Conservation (phyloP, 164 flowering plant species). For the Tetrastigma voinierianum region DNA sequence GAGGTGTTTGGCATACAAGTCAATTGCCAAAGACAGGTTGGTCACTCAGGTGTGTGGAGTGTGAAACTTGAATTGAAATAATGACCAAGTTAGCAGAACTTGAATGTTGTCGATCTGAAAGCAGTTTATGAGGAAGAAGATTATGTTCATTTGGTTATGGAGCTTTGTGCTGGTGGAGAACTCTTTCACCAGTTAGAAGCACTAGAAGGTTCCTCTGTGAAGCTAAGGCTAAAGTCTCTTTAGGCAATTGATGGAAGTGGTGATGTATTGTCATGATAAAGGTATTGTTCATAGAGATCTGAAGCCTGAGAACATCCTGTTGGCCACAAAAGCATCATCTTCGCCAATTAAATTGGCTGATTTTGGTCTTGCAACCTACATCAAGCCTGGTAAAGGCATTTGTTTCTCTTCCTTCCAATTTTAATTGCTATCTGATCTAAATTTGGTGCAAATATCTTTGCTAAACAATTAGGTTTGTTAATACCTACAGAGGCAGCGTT, state of each 20-base stretch:
- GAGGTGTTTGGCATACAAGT: conserved; percentile 34
- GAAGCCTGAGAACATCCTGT: conserved; percentile 39
- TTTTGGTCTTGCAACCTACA: conserved; percentile 52
- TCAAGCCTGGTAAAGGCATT: conserved; percentile 53
- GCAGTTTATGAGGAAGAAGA: conserved; percentile 35
- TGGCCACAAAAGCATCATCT: conserved; percentile 24
- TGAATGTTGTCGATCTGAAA: conserved; percentile 34
- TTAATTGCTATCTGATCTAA: neutral
- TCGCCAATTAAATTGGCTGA: conserved; percentile 33
- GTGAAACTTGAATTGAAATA: conserved; percentile 31
- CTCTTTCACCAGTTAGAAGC: conserved; percentile 30
- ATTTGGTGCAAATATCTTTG: neutral
- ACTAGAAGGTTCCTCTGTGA: conserved; percentile 30
- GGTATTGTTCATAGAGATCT: conserved; percentile 39
- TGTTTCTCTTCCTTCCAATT: neutral
- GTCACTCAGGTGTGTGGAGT: conserved; percentile 20
- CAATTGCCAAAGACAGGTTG: conserved; percentile 27
- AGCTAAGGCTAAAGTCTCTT: conserved; percentile 23
- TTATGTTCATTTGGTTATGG: conserved; percentile 36
- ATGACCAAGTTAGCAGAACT: conserved; percentile 34
- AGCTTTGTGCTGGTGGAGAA: conserved; percentile 38
- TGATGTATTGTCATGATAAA: conserved; percentile 32
- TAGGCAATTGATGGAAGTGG: conserved; percentile 26
- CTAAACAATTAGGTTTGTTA: conserved; percentile 6
- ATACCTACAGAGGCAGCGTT: conserved; percentile 58